These are phyloP conservation scores for Dactylellina cionopaga DNA, from an alignment of 2,329 filamentous ascomycete species.

Conservation along the genomic window DNA sequence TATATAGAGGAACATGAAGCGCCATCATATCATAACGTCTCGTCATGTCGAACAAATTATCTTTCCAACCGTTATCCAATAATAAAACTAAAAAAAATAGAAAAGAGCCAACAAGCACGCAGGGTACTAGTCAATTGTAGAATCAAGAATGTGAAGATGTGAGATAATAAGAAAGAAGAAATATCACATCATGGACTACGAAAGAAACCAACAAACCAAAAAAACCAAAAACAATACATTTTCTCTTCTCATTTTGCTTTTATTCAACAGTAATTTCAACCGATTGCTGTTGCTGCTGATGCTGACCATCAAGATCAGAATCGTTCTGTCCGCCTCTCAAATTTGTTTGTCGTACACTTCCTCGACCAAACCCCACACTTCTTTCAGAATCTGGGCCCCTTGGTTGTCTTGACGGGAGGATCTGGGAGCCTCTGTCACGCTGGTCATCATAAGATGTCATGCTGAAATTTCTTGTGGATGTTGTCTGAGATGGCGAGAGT, in stretches of 20 bases:
- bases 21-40: constrained; percentile 31
- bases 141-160: constrained; percentile 48
- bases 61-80: constrained; percentile 28
- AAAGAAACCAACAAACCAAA: constrained; percentile 35
- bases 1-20: constrained; percentile 43
- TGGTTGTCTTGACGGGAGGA: constrained; percentile 57
- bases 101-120: constrained; percentile 32
- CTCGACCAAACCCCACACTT: constrained; percentile 56
- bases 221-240: constrained; percentile 31
- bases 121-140: constrained; percentile 28
- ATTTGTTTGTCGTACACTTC: constrained; percentile 38
- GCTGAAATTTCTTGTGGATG: constrained; percentile 55
- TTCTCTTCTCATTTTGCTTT: constrained; percentile 40
- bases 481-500: constrained; percentile 52
- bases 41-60: constrained; percentile 48
- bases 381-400: constrained; percentile 58
- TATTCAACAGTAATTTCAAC: constrained; percentile 59
- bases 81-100: constrained; percentile 6
- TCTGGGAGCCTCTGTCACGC: constrained; percentile 55
- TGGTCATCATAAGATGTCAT: constrained; percentile 56
- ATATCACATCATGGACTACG: constrained; percentile 47
- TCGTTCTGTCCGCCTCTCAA: constrained; percentile 40
- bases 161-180: constrained; percentile 33
- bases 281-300: constrained; percentile 44
- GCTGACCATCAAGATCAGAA: constrained; percentile 50